A percentile compares a stretch with the other conserved stretches of the same genome.
Evolutionary conservation across 2,329 filamentous ascomycete species (phyloP).

Genomic region (Plectosphaerella cucumerina): DNA sequence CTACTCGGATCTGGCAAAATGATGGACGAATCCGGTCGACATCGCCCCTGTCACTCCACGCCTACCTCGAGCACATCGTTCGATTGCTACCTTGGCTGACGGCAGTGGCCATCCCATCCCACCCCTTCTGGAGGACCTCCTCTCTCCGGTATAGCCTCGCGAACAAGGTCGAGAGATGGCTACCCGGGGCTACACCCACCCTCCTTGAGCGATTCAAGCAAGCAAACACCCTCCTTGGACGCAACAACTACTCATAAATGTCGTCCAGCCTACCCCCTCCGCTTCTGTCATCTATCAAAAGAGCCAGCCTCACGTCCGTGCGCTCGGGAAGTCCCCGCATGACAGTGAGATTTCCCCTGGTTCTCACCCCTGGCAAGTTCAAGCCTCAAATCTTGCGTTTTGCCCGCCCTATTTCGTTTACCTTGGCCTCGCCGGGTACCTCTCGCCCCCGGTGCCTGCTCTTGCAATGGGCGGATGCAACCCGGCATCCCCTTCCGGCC

Average conservation of each 20-base stretch:
- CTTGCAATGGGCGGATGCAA: not conserved
- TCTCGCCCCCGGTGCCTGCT: not conserved
- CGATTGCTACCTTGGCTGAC: conserved; percentile 4
- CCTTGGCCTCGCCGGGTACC: not conserved
- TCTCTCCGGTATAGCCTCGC: not conserved
- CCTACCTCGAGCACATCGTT: not conserved
- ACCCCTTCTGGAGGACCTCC: not conserved
- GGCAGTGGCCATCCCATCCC: conserved; percentile 1
- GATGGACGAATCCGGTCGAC: not conserved
- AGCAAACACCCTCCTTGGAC: not conserved
- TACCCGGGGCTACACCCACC: conserved; percentile 1
- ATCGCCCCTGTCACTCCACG: not conserved
- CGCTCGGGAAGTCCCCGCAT: conserved; percentile 4
- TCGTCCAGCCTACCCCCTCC: no score
- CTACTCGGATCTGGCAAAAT: not conserved
- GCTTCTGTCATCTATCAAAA: not conserved
- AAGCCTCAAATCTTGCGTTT: conserved; percentile 7
- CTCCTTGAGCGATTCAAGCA: not conserved
- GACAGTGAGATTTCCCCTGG: not conserved
- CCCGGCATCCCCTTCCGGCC: not conserved
- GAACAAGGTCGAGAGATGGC: no score
- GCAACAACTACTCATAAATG: not conserved
- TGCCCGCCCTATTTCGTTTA: conserved; percentile 3
- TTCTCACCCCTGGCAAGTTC: conserved; percentile 1
- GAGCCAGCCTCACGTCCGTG: not conserved